Conservation (phyloP, 441 rosid species). For the Biscutella laevigata region DNA sequence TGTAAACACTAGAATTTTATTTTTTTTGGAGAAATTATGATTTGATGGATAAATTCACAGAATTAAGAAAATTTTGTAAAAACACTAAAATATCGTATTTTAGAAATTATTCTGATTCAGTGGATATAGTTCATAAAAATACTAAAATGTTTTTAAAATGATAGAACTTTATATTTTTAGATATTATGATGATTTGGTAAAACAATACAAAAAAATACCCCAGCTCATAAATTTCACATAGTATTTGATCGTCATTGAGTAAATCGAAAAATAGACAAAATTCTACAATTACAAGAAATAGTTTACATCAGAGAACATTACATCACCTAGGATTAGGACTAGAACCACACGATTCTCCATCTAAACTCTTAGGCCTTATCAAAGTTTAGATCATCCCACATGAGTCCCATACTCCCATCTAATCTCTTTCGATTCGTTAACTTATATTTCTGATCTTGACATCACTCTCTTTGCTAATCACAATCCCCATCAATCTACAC, state of each 20-base stretch:
- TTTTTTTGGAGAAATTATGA: too few relatives aligned
- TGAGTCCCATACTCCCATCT: neutral
- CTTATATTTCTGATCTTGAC: conserved; percentile 26
- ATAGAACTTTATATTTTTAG: too few relatives aligned
- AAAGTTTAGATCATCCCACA: neutral
- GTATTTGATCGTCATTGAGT: conserved; percentile 1
- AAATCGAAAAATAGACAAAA: conserved; percentile 1
- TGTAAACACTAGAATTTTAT: too few relatives aligned
- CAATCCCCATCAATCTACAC: conserved; percentile 43
- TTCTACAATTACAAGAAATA: conserved; percentile 22
- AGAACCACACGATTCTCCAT: conserved; percentile 6
- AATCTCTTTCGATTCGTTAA: conserved; percentile 9
- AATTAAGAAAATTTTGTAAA: too few relatives aligned
- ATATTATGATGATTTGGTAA: too few relatives aligned
- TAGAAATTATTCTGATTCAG: too few relatives aligned
- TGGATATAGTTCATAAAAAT: too few relatives aligned
- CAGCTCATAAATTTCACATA: neutral
- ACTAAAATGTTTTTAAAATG: too few relatives aligned
- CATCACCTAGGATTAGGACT: neutral
- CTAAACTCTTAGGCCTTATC: neutral
- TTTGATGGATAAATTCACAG: too few relatives aligned
- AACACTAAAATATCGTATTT: too few relatives aligned
- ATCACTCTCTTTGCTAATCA: conserved; percentile 41
- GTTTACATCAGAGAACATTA: conserved; percentile 17
- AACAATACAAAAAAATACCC: too few relatives aligned